Evolutionary conservation across 352 stramenopile genomes (phyloP), one percentile per base, ranked within the genome.

Genomic region (Albugo candida): DNA sequence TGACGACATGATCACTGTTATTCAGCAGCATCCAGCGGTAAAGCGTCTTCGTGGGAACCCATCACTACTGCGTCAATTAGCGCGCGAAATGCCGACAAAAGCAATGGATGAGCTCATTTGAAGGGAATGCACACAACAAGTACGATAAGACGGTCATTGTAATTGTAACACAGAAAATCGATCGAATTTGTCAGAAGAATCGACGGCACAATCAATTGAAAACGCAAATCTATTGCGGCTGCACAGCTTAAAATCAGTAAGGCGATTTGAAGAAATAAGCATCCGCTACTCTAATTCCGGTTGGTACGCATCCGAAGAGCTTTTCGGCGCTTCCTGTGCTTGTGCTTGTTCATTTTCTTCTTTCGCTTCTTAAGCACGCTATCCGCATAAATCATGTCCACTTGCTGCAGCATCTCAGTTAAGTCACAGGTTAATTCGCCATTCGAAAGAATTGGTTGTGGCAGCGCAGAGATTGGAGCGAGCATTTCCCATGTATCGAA

Each of bases 301-400:
- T 91, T 87, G 52, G 79, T 93, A 57, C 76, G 76, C 71, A 88
- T 85, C 52, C 80, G 77, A 62, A 63, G 51, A 54, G 75, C 76
- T 75, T 93, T 93, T 60, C 74, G 79, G 54, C 80, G 80, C 77
- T 93, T 93, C 44, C 74, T 72, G 61, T 86, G 72, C 73, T 93
- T 93, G 73, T 93, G 80, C 75, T 93, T 93, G 74, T 88, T 93
- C 80, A 93, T 93, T 65, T 91, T 91, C 71, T 89, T 89, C 73
- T 78, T 72, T 56, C 80, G 65, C 54, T 93, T 93, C 68, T 86
- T 87, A 51, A 89, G 57, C 51, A 93, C 80, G 51, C 73, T 88
- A 60, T 87, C 77, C 47, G 74, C 74, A 51, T 74, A 52, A 46
- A 54, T 48, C 24, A 44, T 40, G 53, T 82, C 69, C 61, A 85